Percentiles rank a stretch among this genome's conserved stretches.
phyloP scores from a whole-genome alignment of 2,329 filamentous ascomycete genomes.

The Cadophora malorum region DNA sequence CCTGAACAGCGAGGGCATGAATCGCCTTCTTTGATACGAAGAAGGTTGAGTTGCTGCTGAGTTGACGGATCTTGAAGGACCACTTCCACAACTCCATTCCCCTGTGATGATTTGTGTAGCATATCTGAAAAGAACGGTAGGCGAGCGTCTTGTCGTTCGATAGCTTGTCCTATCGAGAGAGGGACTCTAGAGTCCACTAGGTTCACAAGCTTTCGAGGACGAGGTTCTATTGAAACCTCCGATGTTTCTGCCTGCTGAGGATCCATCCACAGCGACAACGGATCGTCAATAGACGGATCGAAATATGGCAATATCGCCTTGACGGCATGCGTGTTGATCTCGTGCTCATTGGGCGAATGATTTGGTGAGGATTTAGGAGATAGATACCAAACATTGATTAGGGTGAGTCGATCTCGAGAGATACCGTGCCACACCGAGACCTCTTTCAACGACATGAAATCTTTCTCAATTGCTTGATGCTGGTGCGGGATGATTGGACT shows the following conservation, averaged over 20 bases:
- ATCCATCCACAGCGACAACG: slow-evolving; percentile 57
- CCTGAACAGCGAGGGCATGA: slow-evolving; percentile 72
- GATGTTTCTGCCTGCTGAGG: background rate
- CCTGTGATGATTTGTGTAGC: background rate
- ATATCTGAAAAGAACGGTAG: slow-evolving; percentile 36
- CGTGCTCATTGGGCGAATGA: slow-evolving; percentile 38
- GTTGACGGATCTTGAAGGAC: slow-evolving; percentile 45
- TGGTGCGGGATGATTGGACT: slow-evolving; percentile 23
- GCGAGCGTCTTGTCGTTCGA: slow-evolving; percentile 24
- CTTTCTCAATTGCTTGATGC: background rate
- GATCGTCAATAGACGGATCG: slow-evolving; percentile 72
- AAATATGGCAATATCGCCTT: slow-evolving; percentile 71
- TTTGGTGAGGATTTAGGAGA: background rate
- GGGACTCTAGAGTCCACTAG: slow-evolving; percentile 48
- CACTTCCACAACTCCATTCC: slow-evolving; percentile 33
- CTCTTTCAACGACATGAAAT: background rate
- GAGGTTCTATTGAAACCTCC: background rate
- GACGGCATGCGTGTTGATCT: slow-evolving; percentile 66
- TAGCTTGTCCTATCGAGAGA: slow-evolving; percentile 18
- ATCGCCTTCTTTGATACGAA: slow-evolving; percentile 72
- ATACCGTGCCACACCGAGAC: slow-evolving; percentile 65
- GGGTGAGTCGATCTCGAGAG: slow-evolving; percentile 68
- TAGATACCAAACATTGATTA: slow-evolving; percentile 69
- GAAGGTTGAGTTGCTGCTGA: slow-evolving; percentile 61
- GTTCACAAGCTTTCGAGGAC: slow-evolving; percentile 44